Conservation (phyloP, 305 asterid species). For the Rubia peregrina region DNA sequence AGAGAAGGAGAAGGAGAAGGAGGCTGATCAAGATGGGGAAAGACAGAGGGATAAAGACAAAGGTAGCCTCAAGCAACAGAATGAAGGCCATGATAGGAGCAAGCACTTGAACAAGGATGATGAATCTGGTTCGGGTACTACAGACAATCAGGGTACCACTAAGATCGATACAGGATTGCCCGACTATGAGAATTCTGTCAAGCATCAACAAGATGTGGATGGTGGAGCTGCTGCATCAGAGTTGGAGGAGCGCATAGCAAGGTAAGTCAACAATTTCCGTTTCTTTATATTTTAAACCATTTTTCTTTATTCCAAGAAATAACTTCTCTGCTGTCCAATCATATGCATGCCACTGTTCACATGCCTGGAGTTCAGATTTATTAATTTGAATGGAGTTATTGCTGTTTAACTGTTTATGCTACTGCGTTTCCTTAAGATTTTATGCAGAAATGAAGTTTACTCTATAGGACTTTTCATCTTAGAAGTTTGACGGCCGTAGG, state of each 20-base stretch:
- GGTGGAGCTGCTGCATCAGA: conserved; percentile 33
- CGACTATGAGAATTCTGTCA: conserved; percentile 32
- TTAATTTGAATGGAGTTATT: background rate
- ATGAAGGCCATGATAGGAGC: conserved; percentile 45
- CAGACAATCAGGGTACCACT: conserved; percentile 25
- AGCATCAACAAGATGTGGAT: conserved; percentile 31
- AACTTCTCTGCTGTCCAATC: background rate
- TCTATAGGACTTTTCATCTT: background rate
- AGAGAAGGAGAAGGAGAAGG: conserved; percentile 62
- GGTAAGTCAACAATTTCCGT: conserved; percentile 40
- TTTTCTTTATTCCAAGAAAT: background rate
- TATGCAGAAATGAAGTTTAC: background rate
- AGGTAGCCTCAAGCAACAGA: conserved; percentile 45
- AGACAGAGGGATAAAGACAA: conserved; percentile 31
- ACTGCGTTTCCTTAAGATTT: background rate
- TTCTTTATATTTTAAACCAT: background rate
- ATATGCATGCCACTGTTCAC: background rate
- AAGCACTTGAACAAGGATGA: conserved; percentile 46
- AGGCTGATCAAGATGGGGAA: conserved; percentile 24
- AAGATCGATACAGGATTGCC: conserved; percentile 28
- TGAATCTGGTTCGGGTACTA: conserved; percentile 24
- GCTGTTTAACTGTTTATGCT: background rate
- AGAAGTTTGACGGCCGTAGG: background rate
- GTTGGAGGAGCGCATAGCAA: conserved; percentile 62
- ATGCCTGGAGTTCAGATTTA: background rate